These are phyloP conservation scores for Blastocystis sp. DNA, from an alignment of 352 stramenopile genomes.

Conservation along the genomic window DNA sequence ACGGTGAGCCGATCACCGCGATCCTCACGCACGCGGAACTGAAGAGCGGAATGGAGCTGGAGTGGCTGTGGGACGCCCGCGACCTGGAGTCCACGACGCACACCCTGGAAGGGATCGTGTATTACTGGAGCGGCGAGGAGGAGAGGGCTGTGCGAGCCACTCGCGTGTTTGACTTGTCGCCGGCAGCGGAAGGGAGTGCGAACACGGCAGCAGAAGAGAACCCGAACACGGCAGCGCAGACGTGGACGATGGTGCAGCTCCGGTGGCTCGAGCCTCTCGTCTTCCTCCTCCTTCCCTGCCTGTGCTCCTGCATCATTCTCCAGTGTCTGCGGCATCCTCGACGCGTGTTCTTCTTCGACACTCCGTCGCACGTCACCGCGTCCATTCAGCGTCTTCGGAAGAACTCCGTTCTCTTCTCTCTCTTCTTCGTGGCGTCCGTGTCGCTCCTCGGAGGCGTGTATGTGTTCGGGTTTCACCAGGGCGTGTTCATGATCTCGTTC, in stretches of 20 bases:
- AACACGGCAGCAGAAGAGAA: neutral
- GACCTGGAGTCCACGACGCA: neutral
- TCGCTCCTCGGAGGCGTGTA: neutral
- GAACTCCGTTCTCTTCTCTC: neutral
- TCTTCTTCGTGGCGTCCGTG: neutral
- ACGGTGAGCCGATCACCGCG: neutral
- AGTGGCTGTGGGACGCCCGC: neutral
- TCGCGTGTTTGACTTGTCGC: neutral
- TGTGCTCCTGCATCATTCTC: neutral
- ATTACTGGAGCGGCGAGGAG: neutral
- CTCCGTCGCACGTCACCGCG: neutral
- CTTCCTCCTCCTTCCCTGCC: neutral
- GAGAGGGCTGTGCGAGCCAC: neutral
- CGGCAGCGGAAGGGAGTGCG: neutral
- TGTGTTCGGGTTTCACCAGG: neutral
- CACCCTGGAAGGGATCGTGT: neutral
- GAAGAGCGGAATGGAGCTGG: neutral
- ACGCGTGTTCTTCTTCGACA: neutral
- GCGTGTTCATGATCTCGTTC: neutral
- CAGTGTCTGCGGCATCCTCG: neutral
- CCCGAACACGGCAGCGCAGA: neutral
- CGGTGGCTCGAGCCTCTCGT: neutral
- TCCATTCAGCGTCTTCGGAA: neutral
- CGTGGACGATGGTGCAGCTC: neutral
- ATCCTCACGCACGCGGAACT: neutral